Conservation (phyloP, 2,329 filamentous ascomycete genomes). For the Ceratocystis eucalypticola region DNA sequence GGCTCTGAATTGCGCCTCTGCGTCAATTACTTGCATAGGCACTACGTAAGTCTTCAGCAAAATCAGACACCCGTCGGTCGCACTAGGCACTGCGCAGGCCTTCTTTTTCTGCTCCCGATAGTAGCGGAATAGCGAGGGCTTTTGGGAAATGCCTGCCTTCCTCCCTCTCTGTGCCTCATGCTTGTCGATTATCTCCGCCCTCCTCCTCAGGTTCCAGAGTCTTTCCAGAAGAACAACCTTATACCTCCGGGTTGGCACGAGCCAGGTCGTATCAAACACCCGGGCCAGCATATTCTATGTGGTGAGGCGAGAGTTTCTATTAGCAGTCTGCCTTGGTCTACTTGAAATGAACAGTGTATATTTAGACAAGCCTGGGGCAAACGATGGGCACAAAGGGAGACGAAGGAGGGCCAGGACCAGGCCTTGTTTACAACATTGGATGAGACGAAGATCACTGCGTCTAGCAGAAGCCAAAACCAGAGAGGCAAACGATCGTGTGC, state of each 20-base stretch:
- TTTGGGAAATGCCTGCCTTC: too few species aligned
- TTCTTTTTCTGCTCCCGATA: too few species aligned
- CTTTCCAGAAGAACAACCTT: background rate
- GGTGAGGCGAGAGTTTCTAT: too few species aligned
- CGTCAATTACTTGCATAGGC: background rate
- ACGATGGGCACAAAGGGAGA: background rate
- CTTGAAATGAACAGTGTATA: background rate
- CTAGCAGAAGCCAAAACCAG: background rate
- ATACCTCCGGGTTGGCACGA: background rate
- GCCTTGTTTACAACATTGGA: constrained; percentile 1
- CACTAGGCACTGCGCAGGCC: background rate
- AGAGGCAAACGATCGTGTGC: background rate
- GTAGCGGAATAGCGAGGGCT: too few species aligned
- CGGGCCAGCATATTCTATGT: background rate
- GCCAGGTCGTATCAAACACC: background rate
- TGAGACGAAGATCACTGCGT: background rate
- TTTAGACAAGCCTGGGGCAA: constrained; percentile 1
- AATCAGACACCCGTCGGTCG: background rate
- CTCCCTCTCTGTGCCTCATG: background rate
- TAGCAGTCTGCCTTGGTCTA: too few species aligned
- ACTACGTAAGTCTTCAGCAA: background rate
- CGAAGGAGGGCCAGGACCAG: background rate
- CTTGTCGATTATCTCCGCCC: background rate
- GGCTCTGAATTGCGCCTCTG: background rate
- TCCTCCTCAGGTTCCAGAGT: background rate